phyloP scores from a whole-genome alignment of 257 asterid species.

The Voacanga thouarsii region DNA sequence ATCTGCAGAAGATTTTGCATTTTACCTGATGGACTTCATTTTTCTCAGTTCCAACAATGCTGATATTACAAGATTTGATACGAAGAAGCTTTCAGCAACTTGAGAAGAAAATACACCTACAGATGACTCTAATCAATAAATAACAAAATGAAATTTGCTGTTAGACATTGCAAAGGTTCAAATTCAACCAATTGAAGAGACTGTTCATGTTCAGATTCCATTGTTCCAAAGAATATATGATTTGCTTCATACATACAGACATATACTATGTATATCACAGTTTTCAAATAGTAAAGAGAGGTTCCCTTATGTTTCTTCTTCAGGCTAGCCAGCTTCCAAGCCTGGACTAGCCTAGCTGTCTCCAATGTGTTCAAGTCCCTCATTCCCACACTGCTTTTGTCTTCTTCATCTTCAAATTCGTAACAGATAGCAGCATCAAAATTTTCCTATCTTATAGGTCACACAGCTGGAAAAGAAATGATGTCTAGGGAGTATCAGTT shows the following conservation, averaged over 20 bases:
- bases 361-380: constrained; percentile 18
- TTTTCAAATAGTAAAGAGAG: constrained; percentile 5
- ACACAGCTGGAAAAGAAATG: constrained; percentile 14
- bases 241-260: constrained; percentile 23
- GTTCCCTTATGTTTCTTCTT: constrained; percentile 9
- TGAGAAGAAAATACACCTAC: not conserved
- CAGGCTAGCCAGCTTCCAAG: constrained; percentile 5
- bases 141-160: not conserved
- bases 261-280: constrained; percentile 23
- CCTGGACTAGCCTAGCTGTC: constrained; percentile 19
- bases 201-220: constrained; percentile 20
- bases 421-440: constrained; percentile 25
- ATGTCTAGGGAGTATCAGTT: constrained; percentile 3
- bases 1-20: not conserved
- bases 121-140: not conserved
- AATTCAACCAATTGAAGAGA: constrained; percentile 13
- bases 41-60: not conserved
- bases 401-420: constrained; percentile 8
- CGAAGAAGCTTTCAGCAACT: not conserved
- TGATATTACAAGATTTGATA: not conserved
- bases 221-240: constrained; percentile 30
- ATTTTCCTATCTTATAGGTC: constrained; percentile 21
- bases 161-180: constrained; percentile 4
- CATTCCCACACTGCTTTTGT: constrained; percentile 14
- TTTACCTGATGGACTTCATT: not conserved